phyloP scores from a whole-genome alignment of 2,329 filamentous ascomycete genomes.

The Septoria linicola region DNA sequence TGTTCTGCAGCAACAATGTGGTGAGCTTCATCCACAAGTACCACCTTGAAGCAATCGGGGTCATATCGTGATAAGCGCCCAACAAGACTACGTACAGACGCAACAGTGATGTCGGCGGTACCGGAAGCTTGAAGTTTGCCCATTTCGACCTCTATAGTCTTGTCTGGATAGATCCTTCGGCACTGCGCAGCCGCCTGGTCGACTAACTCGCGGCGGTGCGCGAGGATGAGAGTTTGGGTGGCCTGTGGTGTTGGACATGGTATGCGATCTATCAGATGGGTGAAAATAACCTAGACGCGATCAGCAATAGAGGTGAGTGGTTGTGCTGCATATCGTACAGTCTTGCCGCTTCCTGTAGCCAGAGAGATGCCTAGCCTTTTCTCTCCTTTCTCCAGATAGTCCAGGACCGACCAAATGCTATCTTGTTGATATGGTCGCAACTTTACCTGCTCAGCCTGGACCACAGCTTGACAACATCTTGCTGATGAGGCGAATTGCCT shows the following conservation, averaged over 20 bases:
- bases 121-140: slow-evolving; percentile 73
- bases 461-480: background rate
- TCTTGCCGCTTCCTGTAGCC: slow-evolving; percentile 85
- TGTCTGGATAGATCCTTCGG: slow-evolving; percentile 72
- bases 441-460: slow-evolving; percentile 27
- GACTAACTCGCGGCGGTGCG: slow-evolving; percentile 87
- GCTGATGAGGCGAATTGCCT: slow-evolving; percentile 7
- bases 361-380: slow-evolving; percentile 79
- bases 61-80: slow-evolving; percentile 81
- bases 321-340: slow-evolving; percentile 38
- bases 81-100: slow-evolving; percentile 83
- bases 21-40: slow-evolving; percentile 94
- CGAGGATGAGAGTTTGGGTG: slow-evolving; percentile 82
- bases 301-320: background rate
- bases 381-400: slow-evolving; percentile 65
- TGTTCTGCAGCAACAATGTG: slow-evolving; percentile 89
- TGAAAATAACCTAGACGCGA: slow-evolving; percentile 78
- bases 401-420: slow-evolving; percentile 76
- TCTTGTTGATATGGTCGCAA: slow-evolving; percentile 85
- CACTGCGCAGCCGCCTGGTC: slow-evolving; percentile 92
- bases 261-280: slow-evolving; percentile 83
- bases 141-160: slow-evolving; percentile 89
- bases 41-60: slow-evolving; percentile 75
- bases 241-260: slow-evolving; percentile 55
- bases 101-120: slow-evolving; percentile 85